Evolutionary conservation across 2,329 filamentous ascomycete genomes (phyloP).

Genomic region (Botrytis porri): DNA sequence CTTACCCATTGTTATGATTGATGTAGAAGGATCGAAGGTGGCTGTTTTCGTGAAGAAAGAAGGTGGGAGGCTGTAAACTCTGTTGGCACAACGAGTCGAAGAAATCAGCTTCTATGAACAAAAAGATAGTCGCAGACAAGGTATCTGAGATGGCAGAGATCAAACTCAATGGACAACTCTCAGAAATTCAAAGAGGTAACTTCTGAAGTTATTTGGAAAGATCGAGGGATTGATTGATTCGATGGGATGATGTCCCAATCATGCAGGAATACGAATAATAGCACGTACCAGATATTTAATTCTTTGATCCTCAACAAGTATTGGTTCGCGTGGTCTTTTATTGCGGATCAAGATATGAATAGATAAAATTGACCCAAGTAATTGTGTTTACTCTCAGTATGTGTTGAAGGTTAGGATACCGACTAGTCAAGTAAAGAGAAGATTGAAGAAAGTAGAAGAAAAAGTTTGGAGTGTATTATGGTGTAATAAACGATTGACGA

Average conservation of each 20-base stretch:
- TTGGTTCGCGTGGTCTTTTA: constrained; percentile 12
- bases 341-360: not conserved
- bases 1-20: constrained; percentile 39
- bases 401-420: not conserved
- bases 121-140: not conserved
- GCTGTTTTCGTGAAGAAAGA: constrained; percentile 28
- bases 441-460: not conserved
- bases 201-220: constrained; percentile 1
- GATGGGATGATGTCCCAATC: constrained; percentile 19
- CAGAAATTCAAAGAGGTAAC: too few relatives aligned
- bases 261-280: constrained; percentile 20
- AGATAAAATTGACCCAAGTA: not conserved
- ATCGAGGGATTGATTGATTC: constrained; percentile 4
- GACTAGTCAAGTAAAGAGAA: not conserved
- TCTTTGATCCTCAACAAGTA: constrained; percentile 14
- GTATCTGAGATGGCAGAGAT: not conserved
- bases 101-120: constrained; percentile 11
- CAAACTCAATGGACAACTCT: not conserved
- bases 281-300: constrained; percentile 19
- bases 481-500: constrained; percentile 8
- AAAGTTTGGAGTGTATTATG: not conserved
- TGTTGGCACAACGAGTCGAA: not conserved
- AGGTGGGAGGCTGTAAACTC: constrained; percentile 17
- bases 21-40: constrained; percentile 35
- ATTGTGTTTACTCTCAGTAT: not conserved